Percentiles rank a stretch among this genome's conserved stretches.
phyloP scores from a whole-genome alignment of 176 grass and related monocot species.

The Tillandsia leiboldiana region DNA sequence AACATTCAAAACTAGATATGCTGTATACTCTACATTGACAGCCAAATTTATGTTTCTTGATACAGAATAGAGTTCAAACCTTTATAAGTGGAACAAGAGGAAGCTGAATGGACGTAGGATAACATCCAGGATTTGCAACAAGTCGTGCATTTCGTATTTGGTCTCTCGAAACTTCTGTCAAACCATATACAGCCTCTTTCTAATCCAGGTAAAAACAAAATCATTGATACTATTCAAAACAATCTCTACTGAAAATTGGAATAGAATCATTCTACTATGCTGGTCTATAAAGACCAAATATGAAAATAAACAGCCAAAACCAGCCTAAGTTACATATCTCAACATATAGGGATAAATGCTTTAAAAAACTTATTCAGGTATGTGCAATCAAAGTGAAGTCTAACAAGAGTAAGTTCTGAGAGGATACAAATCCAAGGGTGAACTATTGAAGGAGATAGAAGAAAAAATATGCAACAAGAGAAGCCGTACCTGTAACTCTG shows the following conservation, averaged over 20 bases:
- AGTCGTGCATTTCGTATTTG: conserved; percentile 64
- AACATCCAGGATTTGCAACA: conserved; percentile 94
- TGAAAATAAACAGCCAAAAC: too few relatives aligned
- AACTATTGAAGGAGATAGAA: conserved; percentile 7
- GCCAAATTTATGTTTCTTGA: background rate
- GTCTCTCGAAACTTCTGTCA: conserved; percentile 77
- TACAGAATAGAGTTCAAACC: conserved; percentile 28
- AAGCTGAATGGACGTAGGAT: conserved; percentile 92
- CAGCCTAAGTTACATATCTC: too few relatives aligned
- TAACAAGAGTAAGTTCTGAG: background rate
- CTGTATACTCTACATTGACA: too few relatives aligned
- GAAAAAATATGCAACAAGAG: background rate
- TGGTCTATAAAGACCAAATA: too few relatives aligned
- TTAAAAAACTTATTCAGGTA: background rate
- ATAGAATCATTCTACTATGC: background rate
- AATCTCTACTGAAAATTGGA: conserved; percentile 6
- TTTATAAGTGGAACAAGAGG: conserved; percentile 87
- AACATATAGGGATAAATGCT: too few relatives aligned
- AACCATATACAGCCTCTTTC: conserved; percentile 80
- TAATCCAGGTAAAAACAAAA: conserved; percentile 25
- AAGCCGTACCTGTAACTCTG: conserved; percentile 61
- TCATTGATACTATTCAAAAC: conserved; percentile 2
- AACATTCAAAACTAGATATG: too few relatives aligned
- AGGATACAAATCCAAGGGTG: background rate
- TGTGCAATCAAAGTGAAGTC: background rate